Conservation (phyloP, 495 filamentous ascomycete genomes). For the Penicillium lagena region DNA sequence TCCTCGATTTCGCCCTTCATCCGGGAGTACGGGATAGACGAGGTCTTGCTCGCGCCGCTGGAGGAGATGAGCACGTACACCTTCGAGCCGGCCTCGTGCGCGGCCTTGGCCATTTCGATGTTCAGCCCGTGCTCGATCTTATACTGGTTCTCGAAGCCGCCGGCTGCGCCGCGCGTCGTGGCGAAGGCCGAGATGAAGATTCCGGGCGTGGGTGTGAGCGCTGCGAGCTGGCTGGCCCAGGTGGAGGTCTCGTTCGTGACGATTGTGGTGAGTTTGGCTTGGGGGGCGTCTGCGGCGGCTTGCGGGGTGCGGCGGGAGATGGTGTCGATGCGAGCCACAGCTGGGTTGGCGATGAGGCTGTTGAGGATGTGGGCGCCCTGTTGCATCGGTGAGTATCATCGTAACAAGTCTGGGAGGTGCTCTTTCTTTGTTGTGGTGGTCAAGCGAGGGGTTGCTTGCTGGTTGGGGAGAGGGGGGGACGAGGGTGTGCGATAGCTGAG, state of each 20-base stretch:
- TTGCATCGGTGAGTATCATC: not conserved
- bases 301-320: slow-evolving; percentile 39
- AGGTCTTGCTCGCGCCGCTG: slow-evolving; percentile 40
- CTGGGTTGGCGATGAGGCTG: slow-evolving; percentile 31
- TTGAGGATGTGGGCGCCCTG: slow-evolving; percentile 46
- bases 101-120: slow-evolving; percentile 59
- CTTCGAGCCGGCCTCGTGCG: slow-evolving; percentile 55
- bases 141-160: slow-evolving; percentile 65
- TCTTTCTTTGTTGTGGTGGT: no score
- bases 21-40: slow-evolving; percentile 48
- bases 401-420: no score
- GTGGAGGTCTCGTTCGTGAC: slow-evolving; percentile 38
- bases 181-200: slow-evolving; percentile 61
- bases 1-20: slow-evolving; percentile 85
- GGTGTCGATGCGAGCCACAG: slow-evolving; percentile 37
- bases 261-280: slow-evolving; percentile 38
- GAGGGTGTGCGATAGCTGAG: not conserved
- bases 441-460: no score
- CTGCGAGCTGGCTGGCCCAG: slow-evolving; percentile 51
- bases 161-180: slow-evolving; percentile 59
- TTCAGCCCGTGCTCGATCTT: slow-evolving; percentile 74
- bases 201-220: slow-evolving; percentile 48
- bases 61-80: slow-evolving; percentile 66
- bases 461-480: not conserved
- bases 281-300: slow-evolving; percentile 19